Percentiles rank a stretch among this genome's conserved stretches.
These are phyloP conservation scores for Eucalyptus caleyi DNA, from an alignment of 345 rosid genomes.

Conservation along the genomic window DNA sequence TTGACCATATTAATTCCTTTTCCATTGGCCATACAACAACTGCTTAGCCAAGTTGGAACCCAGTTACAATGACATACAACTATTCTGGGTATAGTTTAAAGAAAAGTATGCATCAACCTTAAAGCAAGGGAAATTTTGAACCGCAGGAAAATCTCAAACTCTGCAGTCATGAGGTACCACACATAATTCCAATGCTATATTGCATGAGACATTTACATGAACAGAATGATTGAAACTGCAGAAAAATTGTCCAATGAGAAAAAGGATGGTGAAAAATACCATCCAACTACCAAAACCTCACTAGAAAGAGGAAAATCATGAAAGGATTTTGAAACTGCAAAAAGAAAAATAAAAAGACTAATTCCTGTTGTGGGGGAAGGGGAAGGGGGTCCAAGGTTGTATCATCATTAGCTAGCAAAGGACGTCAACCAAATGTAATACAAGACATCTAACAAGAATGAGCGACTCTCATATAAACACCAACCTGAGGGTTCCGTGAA, in stretches of 20 bases:
- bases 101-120: not conserved
- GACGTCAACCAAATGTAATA: not conserved
- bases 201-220: not conserved
- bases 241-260: not conserved
- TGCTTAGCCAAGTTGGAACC: not conserved
- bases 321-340: not conserved
- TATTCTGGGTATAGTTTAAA: not conserved
- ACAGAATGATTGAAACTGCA: not conserved
- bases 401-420: not conserved
- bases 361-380: not conserved
- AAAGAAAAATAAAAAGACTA: not conserved
- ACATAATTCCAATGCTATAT: not conserved
- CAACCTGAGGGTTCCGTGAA: slow-evolving; percentile 64
- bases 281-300: not conserved
- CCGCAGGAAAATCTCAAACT: not conserved
- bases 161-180: not conserved
- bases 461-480: not conserved
- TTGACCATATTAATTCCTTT: not conserved
- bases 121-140: not conserved
- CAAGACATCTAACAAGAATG: not conserved
- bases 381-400: not conserved
- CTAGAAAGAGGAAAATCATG: not conserved
- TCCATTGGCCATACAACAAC: not conserved
- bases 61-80: not conserved
- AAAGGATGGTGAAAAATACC: not conserved